Evolutionary conservation across 169 alveolate genomes (phyloP), one percentile per base, ranked within the genome.

Genomic region (Plasmodium relictum): DNA sequence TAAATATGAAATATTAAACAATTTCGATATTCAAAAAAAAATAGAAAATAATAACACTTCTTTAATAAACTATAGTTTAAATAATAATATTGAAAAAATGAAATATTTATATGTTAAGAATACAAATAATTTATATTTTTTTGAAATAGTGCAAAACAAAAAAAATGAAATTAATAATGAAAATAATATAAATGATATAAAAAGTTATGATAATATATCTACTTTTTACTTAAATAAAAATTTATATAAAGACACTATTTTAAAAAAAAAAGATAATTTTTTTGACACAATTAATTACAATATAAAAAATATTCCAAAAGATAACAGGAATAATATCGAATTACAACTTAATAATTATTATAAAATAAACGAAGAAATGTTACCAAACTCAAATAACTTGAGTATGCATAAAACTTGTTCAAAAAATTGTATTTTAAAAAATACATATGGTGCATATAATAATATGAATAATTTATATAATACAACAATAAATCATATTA

Each of bases 371-470:
- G 44, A 59, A 4, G 88, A 24, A 2, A 41, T 73, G 8, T 39
- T 42, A 7, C 5, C 50, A 22, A 24, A 44, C 41, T 58, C 88
- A 37, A 73, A 59, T 45, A 41, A 42, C 41, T 58, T 73, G n/a
- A 73, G 39, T 45, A 41, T 22, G 22, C 24, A 73, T 10, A 48
- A 73, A 73, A 18, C 39, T 9, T 26, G 22, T 65, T 42, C 88
- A 7, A 73, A 73, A 48, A 73, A 37, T 59, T 58, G 88, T 26
- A 39, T 73, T n/a, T 73, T 73, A 37, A 73, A 56, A 59, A 56
- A 61, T 6, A 24, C 50, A 42, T 65, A 54, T 50, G 18, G 14
- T 65, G 68, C 78, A 39, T 26, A 66, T 41, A 58, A 22, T 20
- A 10, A 48, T 44, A 12, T 45, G 12, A 76, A 18, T 37, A 45